These are phyloP conservation scores for Talaromyces sp. DNA, from an alignment of 2,329 filamentous ascomycete species.

Conservation along the genomic window DNA sequence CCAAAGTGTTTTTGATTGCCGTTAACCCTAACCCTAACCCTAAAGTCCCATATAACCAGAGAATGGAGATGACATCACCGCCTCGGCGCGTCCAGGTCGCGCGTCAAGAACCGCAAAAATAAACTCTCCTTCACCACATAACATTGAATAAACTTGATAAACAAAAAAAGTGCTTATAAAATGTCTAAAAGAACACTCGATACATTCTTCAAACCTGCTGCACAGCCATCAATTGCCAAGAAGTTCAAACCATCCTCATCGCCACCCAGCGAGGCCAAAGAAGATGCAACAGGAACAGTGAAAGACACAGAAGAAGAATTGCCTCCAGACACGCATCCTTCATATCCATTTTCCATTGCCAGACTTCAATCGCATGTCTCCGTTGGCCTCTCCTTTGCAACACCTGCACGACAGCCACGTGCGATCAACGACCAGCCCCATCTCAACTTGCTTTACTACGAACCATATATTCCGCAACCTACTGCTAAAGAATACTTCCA, in stretches of 20 bases:
- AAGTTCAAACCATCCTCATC: slow-evolving; percentile 21
- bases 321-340: slow-evolving; percentile 37
- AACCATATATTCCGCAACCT: slow-evolving; percentile 60
- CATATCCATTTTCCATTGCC: slow-evolving; percentile 49
- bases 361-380: slow-evolving; percentile 40
- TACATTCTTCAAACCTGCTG: slow-evolving; percentile 55
- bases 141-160: neutral
- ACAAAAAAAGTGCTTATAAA: neutral
- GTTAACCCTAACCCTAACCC: too few species aligned
- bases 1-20: too few species aligned
- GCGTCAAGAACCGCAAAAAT: neutral
- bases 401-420: slow-evolving; percentile 48
- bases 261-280: neutral
- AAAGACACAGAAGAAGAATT: neutral
- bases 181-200: slow-evolving; percentile 60
- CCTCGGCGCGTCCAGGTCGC: neutral
- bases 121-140: neutral
- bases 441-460: slow-evolving; percentile 68
- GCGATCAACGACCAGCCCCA: slow-evolving; percentile 62
- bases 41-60: neutral
- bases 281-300: neutral
- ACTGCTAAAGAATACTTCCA: slow-evolving; percentile 58
- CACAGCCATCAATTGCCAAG: slow-evolving; percentile 33
- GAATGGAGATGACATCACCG: neutral
- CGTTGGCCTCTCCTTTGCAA: slow-evolving; percentile 17